Conservation (phyloP, 129 eudicot species). For the Flaveria trinervia region DNA sequence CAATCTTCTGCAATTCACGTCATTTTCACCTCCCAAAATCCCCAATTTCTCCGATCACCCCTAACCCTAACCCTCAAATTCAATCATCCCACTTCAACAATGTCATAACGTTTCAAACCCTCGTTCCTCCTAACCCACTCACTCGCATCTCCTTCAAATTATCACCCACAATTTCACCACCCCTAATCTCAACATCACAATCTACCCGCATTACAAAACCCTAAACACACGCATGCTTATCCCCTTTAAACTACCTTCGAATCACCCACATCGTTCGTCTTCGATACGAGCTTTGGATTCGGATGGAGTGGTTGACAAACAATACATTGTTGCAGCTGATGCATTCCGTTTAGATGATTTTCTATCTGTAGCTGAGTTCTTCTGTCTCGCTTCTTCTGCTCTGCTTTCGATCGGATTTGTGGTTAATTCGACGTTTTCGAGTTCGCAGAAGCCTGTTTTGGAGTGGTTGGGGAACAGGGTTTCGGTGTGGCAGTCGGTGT, state of each 20-base stretch:
- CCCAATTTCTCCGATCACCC: slow-evolving; percentile 18
- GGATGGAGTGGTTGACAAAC: slow-evolving; percentile 14
- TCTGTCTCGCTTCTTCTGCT: slow-evolving; percentile 61
- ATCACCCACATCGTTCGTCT: slow-evolving; percentile 11
- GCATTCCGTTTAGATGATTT: slow-evolving; percentile 51
- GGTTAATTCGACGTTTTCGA: slow-evolving; percentile 40
- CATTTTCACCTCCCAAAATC: neutral
- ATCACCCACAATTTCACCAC: slow-evolving; percentile 25
- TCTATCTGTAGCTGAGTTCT: slow-evolving; percentile 56
- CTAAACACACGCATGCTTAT: slow-evolving; percentile 16
- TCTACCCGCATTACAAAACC: slow-evolving; percentile 26
- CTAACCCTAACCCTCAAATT: slow-evolving; percentile 15
- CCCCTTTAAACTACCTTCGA: slow-evolving; percentile 17
- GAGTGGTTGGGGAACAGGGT: slow-evolving; percentile 60
- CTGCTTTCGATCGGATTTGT: slow-evolving; percentile 47
- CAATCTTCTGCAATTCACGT: slow-evolving; percentile 17
- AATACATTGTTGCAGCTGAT: neutral
- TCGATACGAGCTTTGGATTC: slow-evolving; percentile 36
- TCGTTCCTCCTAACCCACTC: slow-evolving; percentile 36
- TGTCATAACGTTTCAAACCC: slow-evolving; percentile 64
- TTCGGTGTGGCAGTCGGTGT: slow-evolving; percentile 57
- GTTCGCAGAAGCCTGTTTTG: slow-evolving; percentile 39
- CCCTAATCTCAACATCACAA: slow-evolving; percentile 30
- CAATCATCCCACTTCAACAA: slow-evolving; percentile 14
- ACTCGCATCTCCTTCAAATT: slow-evolving; percentile 39